phyloP scores from a whole-genome alignment of 805 yeast species.

The Hanseniaspora pseudoguilliermondii region DNA sequence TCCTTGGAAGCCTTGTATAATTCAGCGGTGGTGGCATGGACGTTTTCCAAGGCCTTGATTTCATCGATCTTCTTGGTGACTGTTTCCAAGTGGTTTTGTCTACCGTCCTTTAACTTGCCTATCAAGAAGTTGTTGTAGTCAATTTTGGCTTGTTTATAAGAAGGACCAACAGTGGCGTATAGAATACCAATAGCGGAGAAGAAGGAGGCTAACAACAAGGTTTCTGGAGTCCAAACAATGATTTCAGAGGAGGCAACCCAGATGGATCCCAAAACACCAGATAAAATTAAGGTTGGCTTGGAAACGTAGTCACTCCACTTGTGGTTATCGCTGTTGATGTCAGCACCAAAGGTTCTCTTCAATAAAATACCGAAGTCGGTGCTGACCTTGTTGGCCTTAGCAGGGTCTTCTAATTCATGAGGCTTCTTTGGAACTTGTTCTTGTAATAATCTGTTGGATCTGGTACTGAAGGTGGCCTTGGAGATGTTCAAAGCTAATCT shows the following conservation, averaged over 20 bases:
- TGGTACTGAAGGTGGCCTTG: constrained; percentile 10
- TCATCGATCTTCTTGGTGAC: constrained; percentile 84
- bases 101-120: constrained; percentile 34
- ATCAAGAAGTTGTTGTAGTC: constrained; percentile 8
- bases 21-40: constrained; percentile 79
- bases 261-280: constrained; percentile 85
- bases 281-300: constrained; percentile 90
- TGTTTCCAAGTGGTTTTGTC: constrained; percentile 81
- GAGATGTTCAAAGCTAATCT: constrained; percentile 11
- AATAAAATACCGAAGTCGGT: constrained; percentile 10
- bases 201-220: constrained; percentile 72
- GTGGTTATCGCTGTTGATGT: constrained; percentile 13
- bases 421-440: constrained; percentile 14
- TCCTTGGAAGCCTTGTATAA: constrained; percentile 91
- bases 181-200: constrained; percentile 59
- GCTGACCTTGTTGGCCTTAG: constrained; percentile 10
- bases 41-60: constrained; percentile 81
- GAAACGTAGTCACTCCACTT: constrained; percentile 13
- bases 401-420: constrained; percentile 11
- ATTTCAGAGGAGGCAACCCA: constrained; percentile 91
- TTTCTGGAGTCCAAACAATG: constrained; percentile 87
- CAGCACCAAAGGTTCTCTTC: constrained; percentile 13
- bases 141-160: constrained; percentile 42
- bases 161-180: constrained; percentile 85
- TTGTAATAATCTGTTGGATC: constrained; percentile 11